Conservation (phyloP, 805 yeast species). For the Yarrowia sp. region DNA sequence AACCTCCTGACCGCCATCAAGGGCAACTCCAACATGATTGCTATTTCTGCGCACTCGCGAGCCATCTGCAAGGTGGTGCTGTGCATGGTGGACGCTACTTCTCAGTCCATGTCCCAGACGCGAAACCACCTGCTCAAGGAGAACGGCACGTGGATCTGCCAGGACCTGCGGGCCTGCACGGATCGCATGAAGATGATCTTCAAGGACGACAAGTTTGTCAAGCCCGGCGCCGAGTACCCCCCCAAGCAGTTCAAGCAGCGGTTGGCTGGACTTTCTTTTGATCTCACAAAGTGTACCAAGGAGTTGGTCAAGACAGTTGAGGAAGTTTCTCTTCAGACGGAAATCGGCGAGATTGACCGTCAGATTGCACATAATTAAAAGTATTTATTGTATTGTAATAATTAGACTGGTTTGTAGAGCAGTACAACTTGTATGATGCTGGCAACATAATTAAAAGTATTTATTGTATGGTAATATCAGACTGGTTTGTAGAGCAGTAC, state of each 20-base stretch:
- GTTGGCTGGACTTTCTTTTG: constrained; percentile 93
- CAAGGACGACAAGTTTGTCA: constrained; percentile 40
- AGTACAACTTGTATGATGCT: too few relatives aligned
- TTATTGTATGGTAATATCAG: neutral
- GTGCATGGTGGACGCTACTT: constrained; percentile 88
- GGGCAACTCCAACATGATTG: constrained; percentile 66
- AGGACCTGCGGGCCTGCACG: constrained; percentile 78
- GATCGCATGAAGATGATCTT: constrained; percentile 77
- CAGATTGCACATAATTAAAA: constrained; percentile 33
- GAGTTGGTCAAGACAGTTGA: constrained; percentile 95
- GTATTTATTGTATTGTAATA: constrained; percentile 10
- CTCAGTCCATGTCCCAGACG: constrained; percentile 82
- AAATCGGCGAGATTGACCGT: constrained; percentile 76
- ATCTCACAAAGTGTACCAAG: constrained; percentile 93
- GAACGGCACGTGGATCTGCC: constrained; percentile 89
- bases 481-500: too few relatives aligned
- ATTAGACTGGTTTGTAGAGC: too few relatives aligned
- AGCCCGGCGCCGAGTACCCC: constrained; percentile 51
- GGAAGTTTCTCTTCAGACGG: constrained; percentile 85
- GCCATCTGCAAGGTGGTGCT: constrained; percentile 77
- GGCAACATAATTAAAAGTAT: constrained; percentile 23
- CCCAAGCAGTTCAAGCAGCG: constrained; percentile 89
- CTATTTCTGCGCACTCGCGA: constrained; percentile 64
- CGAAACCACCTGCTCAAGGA: constrained; percentile 80
- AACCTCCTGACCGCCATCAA: constrained; percentile 55